These are phyloP conservation scores for Triticum monococcum DNA, from an alignment of 176 grass and related monocot species.

Conservation along the genomic window DNA sequence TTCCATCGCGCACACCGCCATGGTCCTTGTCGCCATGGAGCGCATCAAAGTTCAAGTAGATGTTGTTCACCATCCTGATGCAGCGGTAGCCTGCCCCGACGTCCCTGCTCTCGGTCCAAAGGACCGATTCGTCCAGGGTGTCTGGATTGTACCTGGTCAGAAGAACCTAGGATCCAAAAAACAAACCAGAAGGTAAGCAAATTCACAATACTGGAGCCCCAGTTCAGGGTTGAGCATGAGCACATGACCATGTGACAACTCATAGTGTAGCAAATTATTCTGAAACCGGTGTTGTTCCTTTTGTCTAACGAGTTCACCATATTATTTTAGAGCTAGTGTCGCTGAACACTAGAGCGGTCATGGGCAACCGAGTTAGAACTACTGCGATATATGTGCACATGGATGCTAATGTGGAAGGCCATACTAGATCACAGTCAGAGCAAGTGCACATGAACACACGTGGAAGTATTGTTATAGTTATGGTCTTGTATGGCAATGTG, in stretches of 20 bases:
- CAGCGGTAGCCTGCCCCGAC: slow-evolving; percentile 61
- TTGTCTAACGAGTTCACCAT: not conserved
- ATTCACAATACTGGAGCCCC: not conserved
- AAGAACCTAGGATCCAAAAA: slow-evolving; percentile 38
- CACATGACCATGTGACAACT: not conserved
- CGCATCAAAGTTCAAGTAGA: slow-evolving; percentile 71
- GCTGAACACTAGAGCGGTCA: not conserved
- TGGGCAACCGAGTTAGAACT: not conserved
- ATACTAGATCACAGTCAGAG: not conserved
- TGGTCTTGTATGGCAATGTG: not conserved
- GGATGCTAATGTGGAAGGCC: not conserved
- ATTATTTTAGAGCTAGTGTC: not conserved
- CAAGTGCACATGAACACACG: not conserved
- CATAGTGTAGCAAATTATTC: not conserved
- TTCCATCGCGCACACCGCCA: slow-evolving; percentile 65
- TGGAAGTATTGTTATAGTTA: not conserved
- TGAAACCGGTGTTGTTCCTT: not conserved
- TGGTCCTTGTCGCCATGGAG: slow-evolving; percentile 70
- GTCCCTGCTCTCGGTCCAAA: slow-evolving; percentile 82
- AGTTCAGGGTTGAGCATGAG: not conserved
- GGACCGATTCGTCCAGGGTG: slow-evolving; percentile 54
- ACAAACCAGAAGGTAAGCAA: not conserved
- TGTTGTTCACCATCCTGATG: slow-evolving; percentile 94
- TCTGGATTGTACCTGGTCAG: slow-evolving; percentile 49
- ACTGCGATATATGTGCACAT: not conserved